These are phyloP conservation scores for Mortierella sp. DNA, from an alignment of 371 early-diverging fungal genomes.

Conservation along the genomic window DNA sequence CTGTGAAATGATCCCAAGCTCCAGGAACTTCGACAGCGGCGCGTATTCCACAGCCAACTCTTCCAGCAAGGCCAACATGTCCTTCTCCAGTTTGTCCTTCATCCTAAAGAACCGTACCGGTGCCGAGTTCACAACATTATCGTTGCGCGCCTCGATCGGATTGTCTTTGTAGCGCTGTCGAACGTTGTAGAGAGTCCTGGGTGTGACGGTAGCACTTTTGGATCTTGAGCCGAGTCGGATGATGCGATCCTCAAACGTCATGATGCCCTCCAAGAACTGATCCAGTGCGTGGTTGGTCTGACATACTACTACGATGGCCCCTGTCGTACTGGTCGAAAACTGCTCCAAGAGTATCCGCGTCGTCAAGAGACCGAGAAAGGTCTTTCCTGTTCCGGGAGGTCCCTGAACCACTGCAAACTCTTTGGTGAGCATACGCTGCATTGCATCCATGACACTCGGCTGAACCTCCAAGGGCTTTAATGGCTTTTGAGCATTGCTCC, in stretches of 20 bases:
- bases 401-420: conserved; percentile 74
- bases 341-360: conserved; percentile 69
- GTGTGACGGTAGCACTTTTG: conserved; percentile 62
- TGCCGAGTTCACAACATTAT: not conserved
- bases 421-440: conserved; percentile 65
- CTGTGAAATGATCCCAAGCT: conserved; percentile 54
- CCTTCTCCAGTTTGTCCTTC: conserved; percentile 58
- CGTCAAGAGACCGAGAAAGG: conserved; percentile 75
- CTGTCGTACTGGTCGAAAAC: conserved; percentile 32
- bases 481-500: not conserved
- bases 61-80: conserved; percentile 57
- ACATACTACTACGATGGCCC: conserved; percentile 76
- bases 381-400: conserved; percentile 84
- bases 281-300: conserved; percentile 85
- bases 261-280: conserved; percentile 75
- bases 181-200: conserved; percentile 62
- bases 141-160: conserved; percentile 45
- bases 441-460: conserved; percentile 65
- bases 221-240: conserved; percentile 76
- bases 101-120: conserved; percentile 51
- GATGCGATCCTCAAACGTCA: conserved; percentile 61
- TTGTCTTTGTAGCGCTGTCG: conserved; percentile 54
- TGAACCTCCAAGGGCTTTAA: conserved; percentile 13
- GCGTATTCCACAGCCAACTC: conserved; percentile 70
- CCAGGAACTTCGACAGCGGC: conserved; percentile 58